A percentile compares a stretch with the other conserved stretches of the same genome.
These are phyloP conservation scores for Aspergillus pseudonomiae DNA, from an alignment of 2,329 filamentous ascomycete genomes.

Conservation along the genomic window DNA sequence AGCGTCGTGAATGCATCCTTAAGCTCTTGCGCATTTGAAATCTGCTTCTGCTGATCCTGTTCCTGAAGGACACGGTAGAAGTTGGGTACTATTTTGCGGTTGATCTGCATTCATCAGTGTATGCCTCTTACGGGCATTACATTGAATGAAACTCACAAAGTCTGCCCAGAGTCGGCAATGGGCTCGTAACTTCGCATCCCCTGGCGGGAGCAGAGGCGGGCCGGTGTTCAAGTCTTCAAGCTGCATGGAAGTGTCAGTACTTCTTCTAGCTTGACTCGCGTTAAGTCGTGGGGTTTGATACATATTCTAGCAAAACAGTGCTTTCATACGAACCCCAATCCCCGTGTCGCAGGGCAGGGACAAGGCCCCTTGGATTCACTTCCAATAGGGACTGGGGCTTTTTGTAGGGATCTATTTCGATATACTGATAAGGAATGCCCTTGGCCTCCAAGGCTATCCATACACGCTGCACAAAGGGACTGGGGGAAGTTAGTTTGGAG, in stretches of 20 bases:
- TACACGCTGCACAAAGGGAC: slow-evolving; percentile 82
- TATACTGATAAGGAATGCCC: slow-evolving; percentile 78
- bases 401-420: slow-evolving; percentile 80
- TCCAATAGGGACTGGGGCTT: slow-evolving; percentile 72
- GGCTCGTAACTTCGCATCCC: slow-evolving; percentile 68
- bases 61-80: slow-evolving; percentile 76
- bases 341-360: slow-evolving; percentile 76
- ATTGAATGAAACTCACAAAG: slow-evolving; percentile 58
- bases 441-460: slow-evolving; percentile 89
- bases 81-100: slow-evolving; percentile 71
- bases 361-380: slow-evolving; percentile 73
- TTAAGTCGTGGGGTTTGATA: slow-evolving; percentile 42
- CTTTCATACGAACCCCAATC: slow-evolving; percentile 84
- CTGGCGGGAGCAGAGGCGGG: slow-evolving; percentile 64
- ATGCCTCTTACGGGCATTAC: slow-evolving; percentile 8
- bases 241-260: slow-evolving; percentile 40
- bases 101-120: slow-evolving; percentile 61
- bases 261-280: not conserved
- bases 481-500: slow-evolving; percentile 36
- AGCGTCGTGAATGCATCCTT: slow-evolving; percentile 66
- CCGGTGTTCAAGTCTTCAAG: slow-evolving; percentile 72
- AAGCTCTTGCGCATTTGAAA: slow-evolving; percentile 62
- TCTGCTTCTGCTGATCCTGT: slow-evolving; percentile 62
- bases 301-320: slow-evolving; percentile 82
- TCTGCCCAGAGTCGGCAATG: slow-evolving; percentile 79